Evolutionary conservation across 495 filamentous ascomycete genomes (phyloP).

Genomic region (Daldinia vernicosa): DNA sequence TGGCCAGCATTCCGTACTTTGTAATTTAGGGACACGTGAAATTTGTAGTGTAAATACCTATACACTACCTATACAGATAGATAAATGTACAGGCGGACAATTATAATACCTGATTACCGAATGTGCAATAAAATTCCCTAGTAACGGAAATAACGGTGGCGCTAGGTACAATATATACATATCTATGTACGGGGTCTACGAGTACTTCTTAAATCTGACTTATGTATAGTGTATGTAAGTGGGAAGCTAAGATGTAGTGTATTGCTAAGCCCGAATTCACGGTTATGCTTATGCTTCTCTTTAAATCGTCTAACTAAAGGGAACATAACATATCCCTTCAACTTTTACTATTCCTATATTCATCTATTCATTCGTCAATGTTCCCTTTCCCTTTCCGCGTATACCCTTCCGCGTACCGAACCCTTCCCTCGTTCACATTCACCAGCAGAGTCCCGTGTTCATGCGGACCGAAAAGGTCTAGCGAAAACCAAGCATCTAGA

Average conservation of each 20-base stretch:
- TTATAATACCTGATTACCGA: constrained; percentile 10
- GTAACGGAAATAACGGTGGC: constrained; percentile 19
- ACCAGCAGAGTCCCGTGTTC: constrained; percentile 17
- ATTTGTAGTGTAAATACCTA: too few relatives aligned
- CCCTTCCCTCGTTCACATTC: background rate
- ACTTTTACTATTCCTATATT: constrained; percentile 22
- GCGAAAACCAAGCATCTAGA: constrained; percentile 29
- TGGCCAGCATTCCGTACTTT: background rate
- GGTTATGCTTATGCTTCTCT: constrained; percentile 7
- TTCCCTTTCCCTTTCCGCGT: background rate
- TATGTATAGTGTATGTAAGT: constrained; percentile 1
- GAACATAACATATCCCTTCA: constrained; percentile 17
- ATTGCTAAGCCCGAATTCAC: constrained; percentile 23
- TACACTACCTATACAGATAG: too few relatives aligned
- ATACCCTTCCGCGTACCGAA: constrained; percentile 2
- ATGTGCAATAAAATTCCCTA: background rate
- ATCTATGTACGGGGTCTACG: background rate
- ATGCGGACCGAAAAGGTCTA: constrained; percentile 30
- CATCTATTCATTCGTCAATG: constrained; percentile 7
- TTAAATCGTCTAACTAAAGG: constrained; percentile 3
- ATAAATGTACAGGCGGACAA: background rate
- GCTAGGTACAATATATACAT: background rate
- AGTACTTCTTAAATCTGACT: constrained; percentile 9
- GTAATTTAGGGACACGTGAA: background rate
- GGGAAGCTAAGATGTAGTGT: constrained; percentile 3